phyloP scores from a whole-genome alignment of 306 rosid genomes.

The Acmispon strigosus region DNA sequence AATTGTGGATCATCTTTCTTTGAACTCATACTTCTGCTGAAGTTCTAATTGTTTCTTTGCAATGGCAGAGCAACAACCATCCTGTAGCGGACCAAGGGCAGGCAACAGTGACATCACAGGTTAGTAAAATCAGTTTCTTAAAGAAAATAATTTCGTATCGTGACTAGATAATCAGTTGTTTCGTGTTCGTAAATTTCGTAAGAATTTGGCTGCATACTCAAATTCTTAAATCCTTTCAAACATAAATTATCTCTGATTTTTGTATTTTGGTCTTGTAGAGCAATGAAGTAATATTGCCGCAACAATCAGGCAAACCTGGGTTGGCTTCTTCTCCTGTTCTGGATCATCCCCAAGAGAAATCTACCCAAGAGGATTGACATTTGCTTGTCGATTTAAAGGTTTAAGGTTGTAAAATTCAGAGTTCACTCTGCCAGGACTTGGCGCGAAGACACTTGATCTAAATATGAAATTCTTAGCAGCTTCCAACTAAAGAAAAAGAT shows the following conservation, averaged over 20 bases:
- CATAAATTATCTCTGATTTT: background rate
- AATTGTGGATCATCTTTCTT: background rate
- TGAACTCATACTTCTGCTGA: background rate
- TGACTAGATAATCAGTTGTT: background rate
- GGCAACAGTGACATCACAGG: conserved; percentile 16
- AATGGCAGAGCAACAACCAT: conserved; percentile 24
- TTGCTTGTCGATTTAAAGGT: background rate
- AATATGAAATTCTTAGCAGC: background rate
- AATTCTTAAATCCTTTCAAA: background rate
- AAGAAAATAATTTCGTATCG: background rate
- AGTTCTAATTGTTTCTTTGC: background rate
- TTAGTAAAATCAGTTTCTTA: conserved; percentile 7
- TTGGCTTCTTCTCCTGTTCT: conserved; percentile 24
- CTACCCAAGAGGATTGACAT: conserved; percentile 26
- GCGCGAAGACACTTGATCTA: background rate
- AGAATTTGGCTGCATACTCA: background rate
- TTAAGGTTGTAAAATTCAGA: conserved; percentile 9
- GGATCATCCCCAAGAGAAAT: conserved; percentile 19
- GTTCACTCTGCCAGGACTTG: background rate
- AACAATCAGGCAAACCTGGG: conserved; percentile 18
- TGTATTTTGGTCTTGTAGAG: conserved; percentile 28
- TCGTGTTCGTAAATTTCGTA: background rate
- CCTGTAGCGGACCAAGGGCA: conserved; percentile 15
- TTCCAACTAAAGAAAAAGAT: background rate
- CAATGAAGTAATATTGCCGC: conserved; percentile 13